Conservation (phyloP, 2,329 filamentous ascomycete genomes). For the Paecilomyces sp. region DNA sequence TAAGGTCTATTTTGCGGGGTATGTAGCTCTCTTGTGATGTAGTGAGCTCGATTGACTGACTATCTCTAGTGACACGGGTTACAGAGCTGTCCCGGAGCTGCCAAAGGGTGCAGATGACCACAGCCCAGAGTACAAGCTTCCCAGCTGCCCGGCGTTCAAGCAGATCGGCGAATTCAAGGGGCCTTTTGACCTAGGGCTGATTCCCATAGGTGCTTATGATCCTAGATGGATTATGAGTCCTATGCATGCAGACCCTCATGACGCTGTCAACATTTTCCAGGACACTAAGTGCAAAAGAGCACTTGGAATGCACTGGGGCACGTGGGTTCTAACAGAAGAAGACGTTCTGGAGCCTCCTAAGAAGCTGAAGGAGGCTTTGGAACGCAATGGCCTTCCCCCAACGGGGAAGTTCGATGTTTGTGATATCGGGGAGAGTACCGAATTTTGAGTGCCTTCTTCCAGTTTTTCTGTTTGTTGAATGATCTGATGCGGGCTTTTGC, state of each 20-base stretch:
- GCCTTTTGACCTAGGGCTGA: slow-evolving; percentile 83
- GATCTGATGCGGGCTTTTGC: neutral
- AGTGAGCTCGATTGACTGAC: slow-evolving; percentile 4
- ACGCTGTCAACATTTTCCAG: slow-evolving; percentile 80
- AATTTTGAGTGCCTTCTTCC: slow-evolving; percentile 49
- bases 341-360: slow-evolving; percentile 75
- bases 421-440: slow-evolving; percentile 74
- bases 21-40: slow-evolving; percentile 19
- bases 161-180: slow-evolving; percentile 74
- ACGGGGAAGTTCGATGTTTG: slow-evolving; percentile 73
- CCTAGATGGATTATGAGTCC: slow-evolving; percentile 60
- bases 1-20: slow-evolving; percentile 76
- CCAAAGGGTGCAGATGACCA: slow-evolving; percentile 64
- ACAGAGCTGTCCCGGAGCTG: slow-evolving; percentile 65
- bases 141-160: slow-evolving; percentile 74
- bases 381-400: slow-evolving; percentile 59
- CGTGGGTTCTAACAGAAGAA: slow-evolving; percentile 80
- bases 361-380: slow-evolving; percentile 65
- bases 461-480: neutral
- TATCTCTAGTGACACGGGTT: slow-evolving; percentile 73
- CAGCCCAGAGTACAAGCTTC: slow-evolving; percentile 57
- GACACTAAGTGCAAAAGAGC: slow-evolving; percentile 73
- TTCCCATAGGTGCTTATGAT: slow-evolving; percentile 86
- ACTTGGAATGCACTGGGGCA: slow-evolving; percentile 86
- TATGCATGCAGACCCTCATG: slow-evolving; percentile 80